These are phyloP conservation scores for Trichoderma lentiforme DNA, from an alignment of 2,329 filamentous ascomycete species.

Conservation along the genomic window DNA sequence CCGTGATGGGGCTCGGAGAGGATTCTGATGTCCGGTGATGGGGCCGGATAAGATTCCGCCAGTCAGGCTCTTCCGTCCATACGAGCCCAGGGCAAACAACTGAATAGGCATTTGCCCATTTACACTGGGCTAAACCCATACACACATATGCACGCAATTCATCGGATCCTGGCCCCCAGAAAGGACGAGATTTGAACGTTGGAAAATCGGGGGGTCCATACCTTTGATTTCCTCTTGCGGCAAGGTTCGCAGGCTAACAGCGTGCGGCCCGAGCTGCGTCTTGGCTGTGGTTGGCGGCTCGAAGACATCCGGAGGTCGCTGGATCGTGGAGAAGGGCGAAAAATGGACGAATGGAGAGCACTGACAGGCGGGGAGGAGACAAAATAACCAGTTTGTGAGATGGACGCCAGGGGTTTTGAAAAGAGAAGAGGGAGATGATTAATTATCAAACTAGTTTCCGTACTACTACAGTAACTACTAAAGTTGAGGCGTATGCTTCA, in stretches of 20 bases:
- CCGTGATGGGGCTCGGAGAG: not conserved
- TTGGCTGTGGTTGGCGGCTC: constrained; percentile 17
- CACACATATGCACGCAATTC: not conserved
- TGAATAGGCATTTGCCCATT: not conserved
- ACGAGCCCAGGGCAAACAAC: not conserved
- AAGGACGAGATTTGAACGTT: not conserved
- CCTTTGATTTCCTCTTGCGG: constrained; percentile 20
- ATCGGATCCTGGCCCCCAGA: not conserved
- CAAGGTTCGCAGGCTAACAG: constrained; percentile 16
- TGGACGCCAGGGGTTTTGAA: not conserved
- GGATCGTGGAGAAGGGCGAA: not conserved
- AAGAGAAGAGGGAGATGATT: not conserved
- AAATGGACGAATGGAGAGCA: not conserved
- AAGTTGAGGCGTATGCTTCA: not conserved
- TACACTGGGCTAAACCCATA: not conserved
- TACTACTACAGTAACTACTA: not conserved
- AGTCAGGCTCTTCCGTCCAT: not conserved
- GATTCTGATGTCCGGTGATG: not conserved
- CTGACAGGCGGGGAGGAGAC: not conserved
- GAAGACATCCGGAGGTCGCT: constrained; percentile 10
- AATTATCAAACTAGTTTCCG: not conserved
- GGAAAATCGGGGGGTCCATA: not conserved
- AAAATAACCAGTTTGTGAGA: not conserved
- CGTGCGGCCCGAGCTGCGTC: constrained; percentile 12
- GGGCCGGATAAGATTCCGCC: not conserved